Evolutionary conservation across 805 yeast species (phyloP).

Genomic region (Saccharomyces kudriavzevii): DNA sequence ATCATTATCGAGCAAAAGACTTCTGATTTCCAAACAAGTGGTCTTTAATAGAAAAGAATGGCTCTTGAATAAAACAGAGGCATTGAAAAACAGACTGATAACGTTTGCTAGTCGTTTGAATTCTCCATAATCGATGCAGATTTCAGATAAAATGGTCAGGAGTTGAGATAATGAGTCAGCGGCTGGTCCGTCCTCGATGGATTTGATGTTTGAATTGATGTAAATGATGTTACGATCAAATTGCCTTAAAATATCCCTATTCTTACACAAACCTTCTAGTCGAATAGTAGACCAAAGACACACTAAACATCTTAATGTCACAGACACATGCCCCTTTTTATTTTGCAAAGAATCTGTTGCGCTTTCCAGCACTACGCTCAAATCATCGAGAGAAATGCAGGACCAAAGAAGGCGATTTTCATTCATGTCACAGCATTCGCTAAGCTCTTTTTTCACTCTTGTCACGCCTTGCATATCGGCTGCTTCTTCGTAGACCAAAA

Average conservation of each 20-base stretch:
- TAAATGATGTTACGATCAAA: conserved; percentile 18
- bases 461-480: neutral
- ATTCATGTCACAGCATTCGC: neutral
- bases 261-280: conserved; percentile 4
- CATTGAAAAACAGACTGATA: conserved; percentile 23
- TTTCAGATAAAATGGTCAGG: conserved; percentile 9
- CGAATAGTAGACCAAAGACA: conserved; percentile 9
- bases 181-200: neutral
- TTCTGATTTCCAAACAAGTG: conserved; percentile 7
- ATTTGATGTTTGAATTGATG: conserved; percentile 12
- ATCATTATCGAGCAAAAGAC: conserved; percentile 4
- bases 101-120: conserved; percentile 22
- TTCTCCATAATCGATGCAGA: conserved; percentile 13
- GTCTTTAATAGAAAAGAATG: conserved; percentile 9
- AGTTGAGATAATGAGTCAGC: conserved; percentile 1
- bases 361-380: neutral
- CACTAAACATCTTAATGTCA: conserved; percentile 1
- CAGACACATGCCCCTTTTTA: neutral
- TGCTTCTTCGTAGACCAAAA: neutral
- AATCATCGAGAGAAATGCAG: neutral
- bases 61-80: conserved; percentile 13
- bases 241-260: conserved; percentile 3
- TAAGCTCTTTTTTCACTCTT: neutral
- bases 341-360: neutral
- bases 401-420: neutral